Evolutionary conservation across 108 stramenopile species (phyloP), one percentile per base, ranked within the genome.

Genomic region (Cyclotella kingstonii): DNA sequence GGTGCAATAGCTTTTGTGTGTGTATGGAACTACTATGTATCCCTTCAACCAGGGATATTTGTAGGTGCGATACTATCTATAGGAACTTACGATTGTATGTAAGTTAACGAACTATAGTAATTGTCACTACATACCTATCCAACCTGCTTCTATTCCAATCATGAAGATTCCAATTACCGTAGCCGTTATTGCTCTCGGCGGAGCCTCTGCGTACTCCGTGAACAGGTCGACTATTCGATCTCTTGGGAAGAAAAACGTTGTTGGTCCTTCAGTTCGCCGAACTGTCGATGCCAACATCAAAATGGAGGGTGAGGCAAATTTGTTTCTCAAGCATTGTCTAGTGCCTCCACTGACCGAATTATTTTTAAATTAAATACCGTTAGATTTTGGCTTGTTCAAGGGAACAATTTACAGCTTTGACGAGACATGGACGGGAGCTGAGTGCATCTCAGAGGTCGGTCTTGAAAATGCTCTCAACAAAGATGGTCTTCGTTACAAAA

Each of bases 221-320:
- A 79, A 70, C 66, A 79, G 87, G 50, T 68, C 77, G 34, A 68
- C 73, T 46, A 73, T 89, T 22, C 80, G 84, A 38, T 66, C 46
- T 14, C 73, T 89, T 21, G 83, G 84, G 49, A 76, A 80, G 53
- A 85, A 85, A 71, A 74, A 52, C 25, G 77, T 86, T 22, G 34
- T 21, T n/a, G 54, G 23, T 4, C 29, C 59, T 19, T 39, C 55
- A 27, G 59, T 63, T 26, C 68, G 57, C 11, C 72, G 54, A 12
- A 73, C 35, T 49, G 62, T 60, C 44, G 80, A 71, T 26, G 54
- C 69, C 27, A 66, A 45, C 45, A 72, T 53, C 57, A 80, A 48
- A 77, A 90, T 90, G 89, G 89, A 90, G 73, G 89, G 89, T 86
- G 62, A 80, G n/a, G n/a, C n/a, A n/a, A n/a, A n/a, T n/a, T n/a